A percentile compares a stretch with the other conserved stretches of the same genome.
Conservation (phyloP, 2,329 filamentous ascomycete genomes). For the Colletotrichum tamarilloi region DNA sequence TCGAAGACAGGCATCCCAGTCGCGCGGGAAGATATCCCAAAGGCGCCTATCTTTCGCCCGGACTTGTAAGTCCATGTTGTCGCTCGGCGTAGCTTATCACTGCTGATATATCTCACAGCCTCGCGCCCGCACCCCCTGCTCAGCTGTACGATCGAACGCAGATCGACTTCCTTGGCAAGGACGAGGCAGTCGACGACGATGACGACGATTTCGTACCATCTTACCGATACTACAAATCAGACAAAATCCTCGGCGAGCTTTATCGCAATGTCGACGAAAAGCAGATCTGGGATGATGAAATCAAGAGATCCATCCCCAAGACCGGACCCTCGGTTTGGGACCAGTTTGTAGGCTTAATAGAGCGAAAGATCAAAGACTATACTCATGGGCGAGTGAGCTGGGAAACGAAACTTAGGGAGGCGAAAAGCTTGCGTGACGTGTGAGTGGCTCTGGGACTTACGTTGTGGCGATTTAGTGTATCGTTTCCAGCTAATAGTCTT, state of each 20-base stretch:
- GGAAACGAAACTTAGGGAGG: conserved; percentile 48
- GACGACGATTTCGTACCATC: conserved; percentile 56
- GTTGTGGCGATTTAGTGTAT: not conserved
- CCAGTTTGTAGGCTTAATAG: conserved; percentile 47
- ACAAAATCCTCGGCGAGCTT: conserved; percentile 75
- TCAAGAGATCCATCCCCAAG: conserved; percentile 45
- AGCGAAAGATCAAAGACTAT: conserved; percentile 42
- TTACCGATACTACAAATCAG: conserved; percentile 72
- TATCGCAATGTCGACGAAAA: conserved; percentile 80
- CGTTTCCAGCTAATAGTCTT: not conserved
- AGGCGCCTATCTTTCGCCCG: conserved; percentile 53
- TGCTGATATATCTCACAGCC: conserved; percentile 42
- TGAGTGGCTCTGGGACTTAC: conserved; percentile 43
- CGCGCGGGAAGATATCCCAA: conserved; percentile 56
- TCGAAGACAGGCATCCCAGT: conserved; percentile 78
- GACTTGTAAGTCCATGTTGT: conserved; percentile 61
- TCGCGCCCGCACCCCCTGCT: conserved; percentile 58
- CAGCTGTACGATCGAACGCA: conserved; percentile 57
- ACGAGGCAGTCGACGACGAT: conserved; percentile 55
- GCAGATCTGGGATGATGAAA: conserved; percentile 68
- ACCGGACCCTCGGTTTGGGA: conserved; percentile 55
- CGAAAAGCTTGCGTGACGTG: conserved; percentile 57
- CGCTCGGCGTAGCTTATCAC: not conserved
- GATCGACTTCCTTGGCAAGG: conserved; percentile 48
- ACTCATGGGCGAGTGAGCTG: conserved; percentile 45